Base-by-base conservation (phyloP, 495 filamentous ascomycete species). In the Penicillium atrosanguineum region DNA sequence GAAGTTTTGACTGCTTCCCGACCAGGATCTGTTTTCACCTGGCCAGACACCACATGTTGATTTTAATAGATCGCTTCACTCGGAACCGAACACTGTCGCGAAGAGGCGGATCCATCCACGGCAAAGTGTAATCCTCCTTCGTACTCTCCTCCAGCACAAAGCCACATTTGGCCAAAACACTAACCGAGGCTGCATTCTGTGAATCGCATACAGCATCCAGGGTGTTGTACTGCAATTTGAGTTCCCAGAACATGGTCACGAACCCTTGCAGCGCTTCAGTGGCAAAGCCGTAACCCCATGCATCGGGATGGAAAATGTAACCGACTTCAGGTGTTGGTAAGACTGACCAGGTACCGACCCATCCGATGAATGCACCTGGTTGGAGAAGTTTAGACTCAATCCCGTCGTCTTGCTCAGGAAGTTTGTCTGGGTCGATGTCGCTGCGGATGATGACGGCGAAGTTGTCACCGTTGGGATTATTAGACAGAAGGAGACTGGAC, bases 221-320 rank as follows among this genome's bases (percentile, higher is more conserved):
- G 7, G 48, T 37, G 47, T 66, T 50, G 28, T 62, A 64, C 9
- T 62, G 21, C 2, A 59, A 58, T 41, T 49, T 64, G 3, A 40
- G 40, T 5, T 46, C n/a, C 67, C 69, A 70, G 42, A 66, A 71
- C 15, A 60, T 20, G 16, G 54, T 26, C 2, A 66, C 20, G 49
- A 67, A 69, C 1, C 48, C 63, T 29, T 29, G 46, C 48, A 73
- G 20, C 1, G 63, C 69, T 37, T 70, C 67, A 0, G 63, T 66
- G 5, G 69, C 69, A 48, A 64, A 68, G 1, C 70, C 70, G 12
- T 56, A 34, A 3, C 69, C 69, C 69, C 63, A 70, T 1, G 44
- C 56, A 6, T 46, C 46, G n/a, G 50, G 60, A 39, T 65, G 55
- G 16, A 67, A 69, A 16, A 62, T 61, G 36, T 65, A 69, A 5